These are phyloP conservation scores for Globisporangium sylvaticum DNA, from an alignment of 352 stramenopile species.

Conservation along the genomic window DNA sequence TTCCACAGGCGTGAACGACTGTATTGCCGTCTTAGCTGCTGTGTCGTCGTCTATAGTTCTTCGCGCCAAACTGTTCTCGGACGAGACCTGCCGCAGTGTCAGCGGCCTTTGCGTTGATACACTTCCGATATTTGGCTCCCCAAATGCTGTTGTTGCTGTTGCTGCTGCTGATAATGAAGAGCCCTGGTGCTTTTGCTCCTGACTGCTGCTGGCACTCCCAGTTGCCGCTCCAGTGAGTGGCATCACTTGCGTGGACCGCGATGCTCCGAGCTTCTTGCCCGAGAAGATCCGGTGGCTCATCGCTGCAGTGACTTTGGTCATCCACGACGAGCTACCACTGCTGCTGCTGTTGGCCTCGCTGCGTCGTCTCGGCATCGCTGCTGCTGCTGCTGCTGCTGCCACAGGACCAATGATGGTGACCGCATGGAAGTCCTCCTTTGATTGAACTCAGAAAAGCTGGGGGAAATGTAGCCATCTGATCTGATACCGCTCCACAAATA, in stretches of 20 bases:
- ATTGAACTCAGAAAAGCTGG: neutral
- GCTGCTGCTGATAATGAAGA: neutral
- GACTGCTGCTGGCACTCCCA: neutral
- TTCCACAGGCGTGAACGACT: conserved; percentile 9
- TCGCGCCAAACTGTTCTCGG: conserved; percentile 20
- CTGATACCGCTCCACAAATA: neutral
- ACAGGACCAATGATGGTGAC: conserved; percentile 21
- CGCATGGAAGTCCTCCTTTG: conserved; percentile 27
- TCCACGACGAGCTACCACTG: conserved; percentile 45
- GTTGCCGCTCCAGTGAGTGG: conserved; percentile 22
- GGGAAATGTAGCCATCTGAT: neutral
- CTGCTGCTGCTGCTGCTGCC: neutral
- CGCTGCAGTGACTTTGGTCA: conserved; percentile 53
- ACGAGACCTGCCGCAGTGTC: conserved; percentile 25
- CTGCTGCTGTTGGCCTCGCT: conserved; percentile 23
- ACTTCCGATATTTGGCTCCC: neutral
- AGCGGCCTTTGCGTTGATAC: neutral
- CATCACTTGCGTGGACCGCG: conserved; percentile 61
- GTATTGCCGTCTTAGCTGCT: neutral
- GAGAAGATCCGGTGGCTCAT: conserved; percentile 68
- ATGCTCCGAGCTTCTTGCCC: conserved; percentile 39
- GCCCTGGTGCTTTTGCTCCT: neutral
- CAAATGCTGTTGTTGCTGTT: neutral
- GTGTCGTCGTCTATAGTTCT: neutral
- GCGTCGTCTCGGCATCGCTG: conserved; percentile 13